phyloP scores from a whole-genome alignment of 1,139 yeast genomes.

The Torulaspora pretoriensis region DNA sequence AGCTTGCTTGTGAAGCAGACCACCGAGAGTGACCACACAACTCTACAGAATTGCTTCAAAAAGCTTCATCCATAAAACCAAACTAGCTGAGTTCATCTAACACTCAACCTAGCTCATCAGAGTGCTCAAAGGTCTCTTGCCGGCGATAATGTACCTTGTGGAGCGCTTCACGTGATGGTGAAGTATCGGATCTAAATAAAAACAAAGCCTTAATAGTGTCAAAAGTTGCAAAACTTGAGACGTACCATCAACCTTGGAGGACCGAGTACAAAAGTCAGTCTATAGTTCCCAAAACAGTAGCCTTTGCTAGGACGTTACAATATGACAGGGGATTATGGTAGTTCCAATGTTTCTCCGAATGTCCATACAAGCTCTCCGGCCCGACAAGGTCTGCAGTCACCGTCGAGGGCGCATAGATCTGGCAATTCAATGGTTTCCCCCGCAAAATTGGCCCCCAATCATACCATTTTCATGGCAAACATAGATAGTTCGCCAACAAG shows the following conservation, averaged over 20 bases:
- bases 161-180: neutral
- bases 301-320: neutral
- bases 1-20: too few relatives aligned
- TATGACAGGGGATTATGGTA: constrained; percentile 3
- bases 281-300: too few relatives aligned
- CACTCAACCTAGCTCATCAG: neutral
- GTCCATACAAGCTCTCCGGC: neutral
- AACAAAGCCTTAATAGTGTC: neutral
- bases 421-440: constrained; percentile 8
- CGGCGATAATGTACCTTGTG: neutral
- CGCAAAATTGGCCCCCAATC: constrained; percentile 29
- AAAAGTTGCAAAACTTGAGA: neutral
- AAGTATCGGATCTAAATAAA: neutral
- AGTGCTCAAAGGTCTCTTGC: neutral
- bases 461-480: constrained; percentile 25
- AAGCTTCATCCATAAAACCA: too few relatives aligned
- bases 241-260: too few relatives aligned
- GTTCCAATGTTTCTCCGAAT: neutral
- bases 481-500: constrained; percentile 15
- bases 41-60: too few relatives aligned
- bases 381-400: constrained; percentile 6
- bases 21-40: too few relatives aligned
- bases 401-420: constrained; percentile 1
- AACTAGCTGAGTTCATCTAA: neutral
- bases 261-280: too few relatives aligned